These are phyloP conservation scores for Syncephalastrum monosporum DNA, from an alignment of 371 early-diverging fungal species.

Conservation along the genomic window DNA sequence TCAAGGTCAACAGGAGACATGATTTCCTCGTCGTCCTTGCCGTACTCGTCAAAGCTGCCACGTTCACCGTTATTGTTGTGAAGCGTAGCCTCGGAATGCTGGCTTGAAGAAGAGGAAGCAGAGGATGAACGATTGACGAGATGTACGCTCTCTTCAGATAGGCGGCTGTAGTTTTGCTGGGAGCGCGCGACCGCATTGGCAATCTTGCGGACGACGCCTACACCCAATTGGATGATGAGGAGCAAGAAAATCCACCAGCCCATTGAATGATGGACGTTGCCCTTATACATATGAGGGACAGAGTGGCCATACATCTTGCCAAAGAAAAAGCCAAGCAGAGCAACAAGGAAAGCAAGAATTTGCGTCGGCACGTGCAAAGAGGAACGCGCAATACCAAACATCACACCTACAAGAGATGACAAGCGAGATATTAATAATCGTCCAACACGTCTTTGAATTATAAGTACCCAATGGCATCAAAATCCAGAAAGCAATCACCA, in stretches of 20 bases:
- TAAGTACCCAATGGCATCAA: constrained; percentile 49
- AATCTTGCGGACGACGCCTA: constrained; percentile 48
- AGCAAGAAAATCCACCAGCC: constrained; percentile 45
- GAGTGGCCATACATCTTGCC: constrained; percentile 47
- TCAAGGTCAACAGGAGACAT: constrained; percentile 21
- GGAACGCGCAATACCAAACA: constrained; percentile 51
- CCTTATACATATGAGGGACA: constrained; percentile 43
- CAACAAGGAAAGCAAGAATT: constrained; percentile 29
- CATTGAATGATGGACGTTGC: constrained; percentile 46
- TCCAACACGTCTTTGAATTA: not conserved
- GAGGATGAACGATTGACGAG: constrained; percentile 22
- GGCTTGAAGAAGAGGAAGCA: constrained; percentile 17
- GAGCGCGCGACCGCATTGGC: constrained; percentile 39
- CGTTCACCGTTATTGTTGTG: constrained; percentile 24
- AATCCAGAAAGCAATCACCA: constrained; percentile 49
- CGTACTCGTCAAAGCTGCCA: constrained; percentile 1
- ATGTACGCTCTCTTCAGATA: constrained; percentile 25
- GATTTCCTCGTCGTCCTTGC: constrained; percentile 14
- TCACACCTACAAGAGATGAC: constrained; percentile 30
- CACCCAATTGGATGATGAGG: constrained; percentile 34
- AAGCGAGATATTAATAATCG: not conserved
- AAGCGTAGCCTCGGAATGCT: constrained; percentile 35
- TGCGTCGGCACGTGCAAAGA: constrained; percentile 47
- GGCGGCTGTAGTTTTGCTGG: constrained; percentile 25
- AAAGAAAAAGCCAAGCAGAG: constrained; percentile 46